Evolutionary conservation across 2,329 filamentous ascomycete species (phyloP).

Genomic region (Karstenula rhodostoma): DNA sequence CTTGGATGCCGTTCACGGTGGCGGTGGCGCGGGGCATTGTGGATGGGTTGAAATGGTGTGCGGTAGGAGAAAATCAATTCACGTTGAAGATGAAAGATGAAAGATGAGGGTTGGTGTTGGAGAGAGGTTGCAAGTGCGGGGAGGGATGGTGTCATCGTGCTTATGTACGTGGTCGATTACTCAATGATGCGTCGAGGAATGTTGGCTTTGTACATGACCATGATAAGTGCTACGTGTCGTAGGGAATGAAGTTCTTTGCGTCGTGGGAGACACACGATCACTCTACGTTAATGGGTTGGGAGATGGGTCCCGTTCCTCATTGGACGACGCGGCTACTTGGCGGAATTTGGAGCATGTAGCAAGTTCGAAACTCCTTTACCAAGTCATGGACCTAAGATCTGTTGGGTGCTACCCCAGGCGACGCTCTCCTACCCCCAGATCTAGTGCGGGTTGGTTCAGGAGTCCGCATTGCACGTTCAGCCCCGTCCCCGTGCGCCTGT

Average conservation of each 20-base stretch:
- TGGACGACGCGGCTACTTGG: neutral
- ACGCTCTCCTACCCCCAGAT: neutral
- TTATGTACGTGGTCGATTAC: conserved; percentile 1
- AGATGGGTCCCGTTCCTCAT: neutral
- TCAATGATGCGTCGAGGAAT: neutral
- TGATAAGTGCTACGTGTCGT: neutral
- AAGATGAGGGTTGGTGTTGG: neutral
- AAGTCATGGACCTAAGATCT: neutral
- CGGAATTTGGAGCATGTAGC: neutral
- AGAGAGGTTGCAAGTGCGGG: neutral
- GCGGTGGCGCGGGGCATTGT: conserved; percentile 54
- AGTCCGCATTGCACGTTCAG: neutral
- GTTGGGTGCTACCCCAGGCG: neutral
- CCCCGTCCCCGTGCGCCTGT: neutral
- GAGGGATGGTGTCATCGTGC: conserved; percentile 10
- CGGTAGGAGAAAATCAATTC: too few species aligned
- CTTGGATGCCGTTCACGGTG: conserved; percentile 56
- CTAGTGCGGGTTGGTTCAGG: neutral
- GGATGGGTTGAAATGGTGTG: neutral
- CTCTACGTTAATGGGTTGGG: too few species aligned
- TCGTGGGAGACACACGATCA: neutral
- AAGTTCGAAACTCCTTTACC: neutral
- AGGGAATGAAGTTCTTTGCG: neutral
- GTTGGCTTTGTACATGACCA: neutral
- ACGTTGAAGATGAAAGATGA: neutral